These are phyloP conservation scores for Ustilago xerochloae DNA, from an alignment of 1,284 basidiomycete species.

Conservation along the genomic window DNA sequence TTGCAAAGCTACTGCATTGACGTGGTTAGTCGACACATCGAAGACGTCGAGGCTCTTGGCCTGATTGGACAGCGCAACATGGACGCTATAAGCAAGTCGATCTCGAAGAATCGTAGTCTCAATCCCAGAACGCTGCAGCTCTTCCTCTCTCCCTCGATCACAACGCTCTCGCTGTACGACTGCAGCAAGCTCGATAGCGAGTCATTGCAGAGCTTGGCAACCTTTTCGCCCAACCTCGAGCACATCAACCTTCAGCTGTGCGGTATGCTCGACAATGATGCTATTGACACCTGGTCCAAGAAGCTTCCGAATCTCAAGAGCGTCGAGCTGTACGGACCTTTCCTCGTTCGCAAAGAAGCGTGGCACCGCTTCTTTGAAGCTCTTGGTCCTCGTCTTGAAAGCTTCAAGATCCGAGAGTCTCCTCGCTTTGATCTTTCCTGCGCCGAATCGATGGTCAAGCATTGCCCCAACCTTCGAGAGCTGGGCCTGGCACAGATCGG, in stretches of 20 bases:
- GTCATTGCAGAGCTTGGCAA: conserved; percentile 53
- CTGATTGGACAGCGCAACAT: conserved; percentile 76
- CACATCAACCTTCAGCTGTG: conserved; percentile 81
- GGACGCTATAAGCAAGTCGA: conserved; percentile 71
- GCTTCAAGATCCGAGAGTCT: conserved; percentile 80
- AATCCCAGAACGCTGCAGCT: conserved; percentile 78
- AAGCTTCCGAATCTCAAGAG: conserved; percentile 77
- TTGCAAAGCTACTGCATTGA: conserved; percentile 84
- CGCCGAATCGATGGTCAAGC: conserved; percentile 75
- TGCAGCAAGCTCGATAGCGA: conserved; percentile 73
- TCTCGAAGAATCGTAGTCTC: conserved; percentile 87
- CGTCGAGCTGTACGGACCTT: conserved; percentile 87
- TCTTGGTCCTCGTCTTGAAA: conserved; percentile 74
- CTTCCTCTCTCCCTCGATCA: conserved; percentile 82
- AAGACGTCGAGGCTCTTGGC: conserved; percentile 88
- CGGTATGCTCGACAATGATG: conserved; percentile 81
- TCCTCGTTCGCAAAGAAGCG: conserved; percentile 79
- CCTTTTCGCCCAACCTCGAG: conserved; percentile 57
- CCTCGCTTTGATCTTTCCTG: conserved; percentile 86
- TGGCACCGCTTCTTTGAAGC: conserved; percentile 82
- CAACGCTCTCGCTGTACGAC: conserved; percentile 83
- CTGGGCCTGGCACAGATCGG: conserved; percentile 85
- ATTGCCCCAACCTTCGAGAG: conserved; percentile 76
- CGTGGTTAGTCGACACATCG: conserved; percentile 86
- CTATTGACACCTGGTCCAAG: conserved; percentile 76